Base-by-base conservation (phyloP, 2,329 filamentous ascomycete genomes). In the Talaromyces sp. region DNA sequence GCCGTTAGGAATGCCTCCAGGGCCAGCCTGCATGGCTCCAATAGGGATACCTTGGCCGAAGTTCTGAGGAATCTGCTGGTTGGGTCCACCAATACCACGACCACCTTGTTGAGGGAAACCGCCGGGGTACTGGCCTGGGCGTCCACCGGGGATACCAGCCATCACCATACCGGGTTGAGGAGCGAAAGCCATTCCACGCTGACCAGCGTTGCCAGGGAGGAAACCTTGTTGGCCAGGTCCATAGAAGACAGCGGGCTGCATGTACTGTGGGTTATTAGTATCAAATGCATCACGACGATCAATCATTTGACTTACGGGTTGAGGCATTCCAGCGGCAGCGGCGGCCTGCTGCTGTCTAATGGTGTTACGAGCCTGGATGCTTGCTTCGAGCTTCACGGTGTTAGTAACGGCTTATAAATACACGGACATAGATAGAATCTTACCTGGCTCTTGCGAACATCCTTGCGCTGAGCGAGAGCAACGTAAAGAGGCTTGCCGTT, bases 351-450 rank as follows among this genome's bases (percentile, higher is more conserved):
- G 95, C 89, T 98, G 95, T 76, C 95, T 91, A 77, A 97, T 89
- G 81, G 97, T 94, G 86, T 98, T 98, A 81, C 95, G 93, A 80
- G 95, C 94, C 84, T 98, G 95, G 81, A 99, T 99, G 82, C 92
- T 97, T 75, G 94, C 94, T 86, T 99, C 95, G 73, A 99, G 92
- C 86, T 80, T 60, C 43, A 62, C 17, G 27, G 62, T 56, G 43
- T 56, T 38, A 36, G 47, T 58, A 49, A 19, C 49, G 58, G 34
- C 27, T 56, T 62, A 27, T n/a, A 67, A 43, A 53, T 22, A 8
- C 10, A n/a, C 40, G 11, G 6, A 29, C 19, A 10, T 38, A 31
- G 7, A 13, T 36, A 40, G 34, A 34, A 58, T 67, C 73, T 64
- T 72, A 79, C 76, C 77, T 98, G 95, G 84, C 89, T 97, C 88